Conservation (phyloP, 768 basidiomycete species). For the Termitomyces sp. region DNA sequence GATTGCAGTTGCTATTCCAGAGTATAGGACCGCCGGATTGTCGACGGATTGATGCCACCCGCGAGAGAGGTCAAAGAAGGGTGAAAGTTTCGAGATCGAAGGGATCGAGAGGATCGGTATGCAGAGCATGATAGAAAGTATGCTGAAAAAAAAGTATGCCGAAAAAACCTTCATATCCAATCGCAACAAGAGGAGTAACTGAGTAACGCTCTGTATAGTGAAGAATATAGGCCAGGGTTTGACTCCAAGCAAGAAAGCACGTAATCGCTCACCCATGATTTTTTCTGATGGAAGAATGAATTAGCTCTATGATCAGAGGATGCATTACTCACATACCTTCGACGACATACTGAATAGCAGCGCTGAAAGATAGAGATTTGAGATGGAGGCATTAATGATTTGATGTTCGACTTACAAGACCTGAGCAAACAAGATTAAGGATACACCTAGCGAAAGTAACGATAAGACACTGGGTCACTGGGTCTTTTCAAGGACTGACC, state of each 20-base stretch:
- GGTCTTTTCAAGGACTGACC: slow-evolving; percentile 36
- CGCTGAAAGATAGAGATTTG: slow-evolving; percentile 37
- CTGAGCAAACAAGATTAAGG: slow-evolving; percentile 91
- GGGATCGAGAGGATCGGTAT: slow-evolving; percentile 77
- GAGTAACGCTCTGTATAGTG: slow-evolving; percentile 51
- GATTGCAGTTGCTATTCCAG: slow-evolving; percentile 63
- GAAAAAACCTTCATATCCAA: slow-evolving; percentile 92
- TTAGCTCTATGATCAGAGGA: slow-evolving; percentile 9
- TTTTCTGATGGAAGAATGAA: slow-evolving; percentile 49
- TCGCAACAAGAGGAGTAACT: slow-evolving; percentile 85
- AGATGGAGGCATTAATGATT: neutral
- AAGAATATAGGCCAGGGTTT: neutral
- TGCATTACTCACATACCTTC: slow-evolving; percentile 41
- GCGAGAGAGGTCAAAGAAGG: slow-evolving; percentile 83
- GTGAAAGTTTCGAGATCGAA: slow-evolving; percentile 54
- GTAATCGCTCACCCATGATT: slow-evolving; percentile 57
- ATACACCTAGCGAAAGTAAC: slow-evolving; percentile 51
- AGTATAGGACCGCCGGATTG: slow-evolving; percentile 64
- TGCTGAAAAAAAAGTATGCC: slow-evolving; percentile 80
- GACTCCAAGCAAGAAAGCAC: neutral
- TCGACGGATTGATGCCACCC: slow-evolving; percentile 86
- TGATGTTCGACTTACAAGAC: slow-evolving; percentile 60
- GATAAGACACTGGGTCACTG: slow-evolving; percentile 11
- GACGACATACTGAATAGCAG: slow-evolving; percentile 87
- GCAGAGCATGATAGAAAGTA: slow-evolving; percentile 67